phyloP scores from a whole-genome alignment of 1,284 basidiomycete species.

The Ceratobasidium sp. region DNA sequence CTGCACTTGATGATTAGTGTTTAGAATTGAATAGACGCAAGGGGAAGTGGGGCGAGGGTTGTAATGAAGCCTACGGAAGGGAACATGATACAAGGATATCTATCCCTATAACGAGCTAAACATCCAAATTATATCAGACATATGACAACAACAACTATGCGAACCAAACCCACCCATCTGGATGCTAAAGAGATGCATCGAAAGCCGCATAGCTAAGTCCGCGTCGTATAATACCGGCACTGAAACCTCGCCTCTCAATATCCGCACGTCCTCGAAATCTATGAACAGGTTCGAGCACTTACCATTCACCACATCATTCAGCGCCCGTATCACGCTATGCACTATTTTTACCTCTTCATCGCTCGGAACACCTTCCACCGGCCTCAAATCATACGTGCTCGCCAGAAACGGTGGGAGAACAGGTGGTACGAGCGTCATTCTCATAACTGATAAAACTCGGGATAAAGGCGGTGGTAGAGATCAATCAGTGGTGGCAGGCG shows the following conservation, averaged over 20 bases:
- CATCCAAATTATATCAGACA: not conserved
- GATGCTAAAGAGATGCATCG: constrained; percentile 16
- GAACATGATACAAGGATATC: not conserved
- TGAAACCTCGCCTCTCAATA: not conserved
- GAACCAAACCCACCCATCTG: constrained; percentile 16
- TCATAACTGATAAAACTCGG: not conserved
- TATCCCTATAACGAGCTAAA: constrained; percentile 10
- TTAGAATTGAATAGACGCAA: no score
- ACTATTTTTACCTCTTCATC: constrained; percentile 21
- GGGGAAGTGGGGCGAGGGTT: no score
- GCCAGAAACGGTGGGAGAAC: not conserved
- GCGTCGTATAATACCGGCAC: constrained; percentile 8
- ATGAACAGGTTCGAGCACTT: not conserved
- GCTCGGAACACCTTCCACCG: constrained; percentile 5
- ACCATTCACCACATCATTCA: not conserved
- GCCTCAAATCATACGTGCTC: constrained; percentile 1
- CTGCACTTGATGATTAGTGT: no score
- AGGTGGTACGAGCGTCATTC: not conserved
- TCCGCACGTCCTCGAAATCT: no score
- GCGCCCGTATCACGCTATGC: constrained; percentile 9
- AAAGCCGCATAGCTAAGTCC: not conserved
- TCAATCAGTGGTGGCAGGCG: not conserved
- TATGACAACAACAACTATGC: no score
- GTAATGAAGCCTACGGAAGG: not conserved
- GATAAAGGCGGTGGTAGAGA: not conserved